phyloP scores from a whole-genome alignment of 2,329 filamentous ascomycete species.

The Gliomastix tumulicola region DNA sequence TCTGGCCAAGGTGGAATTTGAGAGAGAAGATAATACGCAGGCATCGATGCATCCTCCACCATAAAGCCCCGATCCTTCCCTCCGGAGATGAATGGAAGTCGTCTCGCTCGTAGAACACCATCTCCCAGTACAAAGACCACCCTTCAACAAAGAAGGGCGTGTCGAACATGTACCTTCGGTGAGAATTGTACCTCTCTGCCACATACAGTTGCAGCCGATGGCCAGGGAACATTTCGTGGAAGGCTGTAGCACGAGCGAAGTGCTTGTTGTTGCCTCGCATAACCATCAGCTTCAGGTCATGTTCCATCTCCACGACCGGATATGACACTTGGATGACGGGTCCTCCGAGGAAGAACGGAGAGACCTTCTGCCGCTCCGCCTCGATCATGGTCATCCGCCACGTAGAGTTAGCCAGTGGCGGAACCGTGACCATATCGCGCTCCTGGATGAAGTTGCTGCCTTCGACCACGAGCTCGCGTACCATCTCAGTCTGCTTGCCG shows the following conservation, averaged over 20 bases:
- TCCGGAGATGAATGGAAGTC: constrained; percentile 42
- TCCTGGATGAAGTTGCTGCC: constrained; percentile 44
- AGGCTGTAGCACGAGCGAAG: constrained; percentile 50
- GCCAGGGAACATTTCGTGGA: constrained; percentile 55
- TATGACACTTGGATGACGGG: constrained; percentile 47
- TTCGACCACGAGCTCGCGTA: constrained; percentile 42
- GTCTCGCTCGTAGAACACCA: constrained; percentile 46
- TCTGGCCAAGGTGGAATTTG: constrained; percentile 48
- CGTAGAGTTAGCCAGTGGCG: constrained; percentile 41
- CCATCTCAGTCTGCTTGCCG: constrained; percentile 44
- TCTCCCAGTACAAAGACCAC: constrained; percentile 57
- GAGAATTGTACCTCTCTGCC: constrained; percentile 35
- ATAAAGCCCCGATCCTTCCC: constrained; percentile 49
- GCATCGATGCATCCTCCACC: constrained; percentile 58
- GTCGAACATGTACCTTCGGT: constrained; percentile 41
- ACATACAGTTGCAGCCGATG: constrained; percentile 48
- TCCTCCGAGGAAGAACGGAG: constrained; percentile 54
- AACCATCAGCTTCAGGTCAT: constrained; percentile 50
- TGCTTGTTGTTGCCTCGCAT: constrained; percentile 53
- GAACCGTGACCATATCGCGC: constrained; percentile 48
- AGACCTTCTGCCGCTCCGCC: constrained; percentile 42
- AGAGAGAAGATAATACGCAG: constrained; percentile 52
- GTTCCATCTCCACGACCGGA: constrained; percentile 42
- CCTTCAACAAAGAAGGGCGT: constrained; percentile 56
- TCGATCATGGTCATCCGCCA: constrained; percentile 52